A percentile compares a stretch with the other conserved stretches of the same genome.
Conservation (phyloP, 345 rosid genomes). For the Camelina laxa region DNA sequence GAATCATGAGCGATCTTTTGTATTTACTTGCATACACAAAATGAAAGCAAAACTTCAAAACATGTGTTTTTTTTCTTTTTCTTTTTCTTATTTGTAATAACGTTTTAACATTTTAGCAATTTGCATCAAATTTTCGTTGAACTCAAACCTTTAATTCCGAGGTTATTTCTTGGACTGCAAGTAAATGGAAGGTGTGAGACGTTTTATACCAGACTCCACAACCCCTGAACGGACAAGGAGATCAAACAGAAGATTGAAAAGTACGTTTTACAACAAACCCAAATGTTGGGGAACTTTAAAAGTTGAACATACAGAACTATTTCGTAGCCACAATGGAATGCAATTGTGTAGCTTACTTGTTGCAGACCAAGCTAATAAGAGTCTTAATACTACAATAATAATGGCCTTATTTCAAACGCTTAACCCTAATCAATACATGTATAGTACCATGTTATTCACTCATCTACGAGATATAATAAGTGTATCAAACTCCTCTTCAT, state of each 20-base stretch:
- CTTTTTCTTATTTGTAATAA: neutral
- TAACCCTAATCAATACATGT: conserved; percentile 10
- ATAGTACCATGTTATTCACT: conserved; percentile 6
- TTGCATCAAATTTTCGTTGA: neutral
- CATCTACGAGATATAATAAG: neutral
- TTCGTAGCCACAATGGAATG: neutral
- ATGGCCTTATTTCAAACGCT: neutral
- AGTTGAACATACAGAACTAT: neutral
- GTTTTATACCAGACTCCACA: neutral
- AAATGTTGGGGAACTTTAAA: neutral
- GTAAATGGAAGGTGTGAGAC: neutral
- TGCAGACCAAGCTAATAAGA: conserved; percentile 8
- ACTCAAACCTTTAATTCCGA: neutral
- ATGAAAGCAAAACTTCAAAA: neutral
- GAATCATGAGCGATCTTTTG: neutral
- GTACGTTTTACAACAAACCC: neutral
- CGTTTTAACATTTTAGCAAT: neutral
- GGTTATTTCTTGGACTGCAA: neutral
- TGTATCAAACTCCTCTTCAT: conserved; percentile 10
- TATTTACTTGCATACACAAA: neutral
- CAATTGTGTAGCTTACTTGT: conserved; percentile 10
- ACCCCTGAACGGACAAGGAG: neutral
- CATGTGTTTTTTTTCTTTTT: neutral
- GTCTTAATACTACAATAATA: conserved; percentile 4
- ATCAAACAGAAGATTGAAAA: neutral